Percentiles rank a stretch among this genome's conserved stretches.
These are phyloP conservation scores for Curvularia spicifera DNA, from an alignment of 2,329 filamentous ascomycete species.

Conservation along the genomic window DNA sequence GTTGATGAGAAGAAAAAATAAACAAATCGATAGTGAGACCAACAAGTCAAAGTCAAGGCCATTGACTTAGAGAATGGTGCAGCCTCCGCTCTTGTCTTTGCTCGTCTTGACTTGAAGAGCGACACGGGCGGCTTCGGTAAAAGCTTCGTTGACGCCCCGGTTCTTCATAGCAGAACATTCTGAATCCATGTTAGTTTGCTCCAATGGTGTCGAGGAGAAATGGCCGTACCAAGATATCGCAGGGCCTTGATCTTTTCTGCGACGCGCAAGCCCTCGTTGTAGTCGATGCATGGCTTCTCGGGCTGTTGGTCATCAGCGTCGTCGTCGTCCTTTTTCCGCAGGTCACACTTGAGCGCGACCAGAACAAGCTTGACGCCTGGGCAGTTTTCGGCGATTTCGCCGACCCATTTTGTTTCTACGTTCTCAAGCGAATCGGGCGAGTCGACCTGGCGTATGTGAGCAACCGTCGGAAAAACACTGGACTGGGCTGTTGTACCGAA, in stretches of 20 bases:
- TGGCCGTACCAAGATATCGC: slow-evolving; percentile 76
- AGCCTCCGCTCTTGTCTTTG: slow-evolving; percentile 55
- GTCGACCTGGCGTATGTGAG: slow-evolving; percentile 66
- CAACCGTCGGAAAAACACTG: background rate
- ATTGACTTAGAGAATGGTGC: slow-evolving; percentile 41
- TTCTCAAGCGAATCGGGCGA: slow-evolving; percentile 97
- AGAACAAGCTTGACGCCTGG: slow-evolving; percentile 93
- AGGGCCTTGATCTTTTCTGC: slow-evolving; percentile 90
- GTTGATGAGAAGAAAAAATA: background rate
- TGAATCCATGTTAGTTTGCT: slow-evolving; percentile 40
- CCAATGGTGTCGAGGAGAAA: no score
- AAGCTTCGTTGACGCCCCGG: slow-evolving; percentile 96
- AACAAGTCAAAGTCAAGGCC: slow-evolving; percentile 2
- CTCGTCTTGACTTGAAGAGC: slow-evolving; percentile 68
- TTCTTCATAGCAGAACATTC: slow-evolving; percentile 99
- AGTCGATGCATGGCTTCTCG: slow-evolving; percentile 74
- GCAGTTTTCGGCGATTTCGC: slow-evolving; percentile 97
- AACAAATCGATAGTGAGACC: background rate
- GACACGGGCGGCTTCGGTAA: slow-evolving; percentile 95
- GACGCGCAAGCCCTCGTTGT: slow-evolving; percentile 89
- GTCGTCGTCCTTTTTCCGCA: slow-evolving; percentile 75
- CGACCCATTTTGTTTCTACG: slow-evolving; percentile 98
- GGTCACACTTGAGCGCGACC: slow-evolving; percentile 94
- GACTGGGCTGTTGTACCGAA: slow-evolving; percentile 56
- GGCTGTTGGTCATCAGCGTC: slow-evolving; percentile 58